Conservation (phyloP, 495 filamentous ascomycete genomes). For the Schizothecium vesticola region DNA sequence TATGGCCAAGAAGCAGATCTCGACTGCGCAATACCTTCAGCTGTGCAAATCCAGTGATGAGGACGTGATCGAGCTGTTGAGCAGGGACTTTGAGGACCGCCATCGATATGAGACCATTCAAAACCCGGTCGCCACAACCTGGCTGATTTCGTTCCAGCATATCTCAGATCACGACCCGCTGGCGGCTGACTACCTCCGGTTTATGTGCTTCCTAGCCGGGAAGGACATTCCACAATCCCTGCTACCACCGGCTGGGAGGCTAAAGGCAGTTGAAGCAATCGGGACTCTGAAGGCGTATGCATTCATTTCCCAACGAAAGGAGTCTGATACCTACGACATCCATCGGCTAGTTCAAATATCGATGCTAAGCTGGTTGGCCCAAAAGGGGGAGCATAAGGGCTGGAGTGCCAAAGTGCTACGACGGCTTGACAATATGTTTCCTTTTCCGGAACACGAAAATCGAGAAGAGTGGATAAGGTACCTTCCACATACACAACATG, state of each 20-base stretch:
- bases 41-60: slow-evolving; percentile 21
- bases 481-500: slow-evolving; percentile 34
- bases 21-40: slow-evolving; percentile 27
- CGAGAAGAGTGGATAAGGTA: slow-evolving; percentile 31
- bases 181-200: slow-evolving; percentile 36
- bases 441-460: slow-evolving; percentile 28
- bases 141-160: slow-evolving; percentile 35
- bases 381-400: slow-evolving; percentile 15
- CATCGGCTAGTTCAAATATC: slow-evolving; percentile 42
- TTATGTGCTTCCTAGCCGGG: slow-evolving; percentile 37
- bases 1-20: slow-evolving; percentile 35
- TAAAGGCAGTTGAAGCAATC: slow-evolving; percentile 3
- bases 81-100: slow-evolving; percentile 17
- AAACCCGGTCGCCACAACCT: slow-evolving; percentile 32
- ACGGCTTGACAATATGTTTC: slow-evolving; percentile 29
- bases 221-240: slow-evolving; percentile 31
- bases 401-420: slow-evolving; percentile 28
- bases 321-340: slow-evolving; percentile 29
- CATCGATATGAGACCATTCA: slow-evolving; percentile 21
- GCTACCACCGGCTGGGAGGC: neutral
- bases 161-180: slow-evolving; percentile 31
- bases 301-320: slow-evolving; percentile 30
- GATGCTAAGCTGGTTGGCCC: slow-evolving; percentile 39
- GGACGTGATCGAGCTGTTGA: slow-evolving; percentile 20
- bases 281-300: slow-evolving; percentile 37